phyloP scores from a whole-genome alignment of 2,329 filamentous ascomycete genomes.

The Parastagonospora avenae region DNA sequence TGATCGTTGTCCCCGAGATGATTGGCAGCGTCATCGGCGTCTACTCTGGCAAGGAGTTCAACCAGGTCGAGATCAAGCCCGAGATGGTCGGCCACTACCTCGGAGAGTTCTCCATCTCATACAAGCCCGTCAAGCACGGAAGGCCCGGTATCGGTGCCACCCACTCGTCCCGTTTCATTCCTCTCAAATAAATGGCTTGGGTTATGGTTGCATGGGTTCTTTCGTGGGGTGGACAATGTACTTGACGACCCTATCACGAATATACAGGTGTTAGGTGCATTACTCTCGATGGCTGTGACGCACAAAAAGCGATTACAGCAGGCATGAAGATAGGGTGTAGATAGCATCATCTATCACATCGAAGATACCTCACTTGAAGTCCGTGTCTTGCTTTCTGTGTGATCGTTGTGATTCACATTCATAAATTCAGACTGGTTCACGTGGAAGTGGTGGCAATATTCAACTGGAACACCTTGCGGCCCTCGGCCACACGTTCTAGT shows the following conservation, averaged over 20 bases:
- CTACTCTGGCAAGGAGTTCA: constrained; percentile 99
- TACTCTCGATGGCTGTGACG: constrained; percentile 40
- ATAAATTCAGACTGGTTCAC: neutral
- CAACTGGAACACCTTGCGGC: too few species aligned
- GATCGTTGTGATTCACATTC: neutral
- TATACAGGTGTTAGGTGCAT: constrained; percentile 48
- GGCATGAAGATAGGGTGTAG: constrained; percentile 39
- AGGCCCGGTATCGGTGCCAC: constrained; percentile 99
- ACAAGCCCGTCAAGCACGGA: constrained; percentile 99
- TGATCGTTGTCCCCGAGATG: constrained; percentile 99
- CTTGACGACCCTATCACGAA: constrained; percentile 48
- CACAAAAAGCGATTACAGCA: constrained; percentile 33
- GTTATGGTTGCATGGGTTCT: constrained; percentile 48
- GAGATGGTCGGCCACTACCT: constrained; percentile 99
- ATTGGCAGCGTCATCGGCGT: constrained; percentile 98
- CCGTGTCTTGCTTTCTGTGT: neutral
- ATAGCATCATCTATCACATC: constrained; percentile 37
- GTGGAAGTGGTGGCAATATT: neutral
- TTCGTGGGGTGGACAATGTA: constrained; percentile 45
- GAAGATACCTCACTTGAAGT: constrained; percentile 34
- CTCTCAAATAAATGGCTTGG: constrained; percentile 80
- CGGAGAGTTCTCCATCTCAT: constrained; percentile 99
- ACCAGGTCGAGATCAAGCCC: constrained; percentile 99
- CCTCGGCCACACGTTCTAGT: too few species aligned
- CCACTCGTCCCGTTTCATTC: constrained; percentile 99